These are phyloP conservation scores for Viola pubescens DNA, from an alignment of 441 rosid species.

Conservation along the genomic window DNA sequence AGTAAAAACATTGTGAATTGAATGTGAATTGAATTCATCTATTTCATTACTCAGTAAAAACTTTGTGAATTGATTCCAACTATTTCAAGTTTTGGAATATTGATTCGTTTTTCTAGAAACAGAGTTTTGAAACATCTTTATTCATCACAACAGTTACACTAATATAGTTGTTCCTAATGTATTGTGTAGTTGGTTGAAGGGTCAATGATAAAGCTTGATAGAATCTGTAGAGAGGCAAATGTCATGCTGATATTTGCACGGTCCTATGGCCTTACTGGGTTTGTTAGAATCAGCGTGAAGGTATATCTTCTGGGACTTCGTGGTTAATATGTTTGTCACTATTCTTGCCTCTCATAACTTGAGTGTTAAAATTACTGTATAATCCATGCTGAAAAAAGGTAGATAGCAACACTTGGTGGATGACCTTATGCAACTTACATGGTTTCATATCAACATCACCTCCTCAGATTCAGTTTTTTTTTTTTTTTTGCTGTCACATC, in stretches of 20 bases:
- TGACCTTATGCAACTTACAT: no score
- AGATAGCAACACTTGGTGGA: no score
- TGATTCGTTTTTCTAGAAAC: not conserved
- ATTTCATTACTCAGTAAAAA: not conserved
- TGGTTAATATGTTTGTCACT: constrained; percentile 2
- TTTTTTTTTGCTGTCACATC: no score
- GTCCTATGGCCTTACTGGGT: constrained; percentile 85
- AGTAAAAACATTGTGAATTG: no score
- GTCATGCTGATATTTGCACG: constrained; percentile 87
- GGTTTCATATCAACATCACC: no score
- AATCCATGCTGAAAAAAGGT: no score
- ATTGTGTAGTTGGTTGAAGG: constrained; percentile 70
- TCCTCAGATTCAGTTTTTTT: no score
- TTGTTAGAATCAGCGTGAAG: constrained; percentile 79
- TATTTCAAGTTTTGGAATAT: not conserved
- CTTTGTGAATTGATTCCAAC: not conserved
- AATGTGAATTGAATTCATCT: no score
- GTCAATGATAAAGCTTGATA: constrained; percentile 73
- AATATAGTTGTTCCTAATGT: constrained; percentile 7
- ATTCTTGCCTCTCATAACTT: not conserved
- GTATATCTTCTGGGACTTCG: constrained; percentile 27
- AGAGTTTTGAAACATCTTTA: not conserved
- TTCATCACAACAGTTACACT: not conserved
- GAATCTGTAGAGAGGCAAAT: constrained; percentile 74
- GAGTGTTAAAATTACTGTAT: not conserved